Conservation (phyloP, 2,329 filamentous ascomycete genomes). For the Coniochaeta ligniaria region DNA sequence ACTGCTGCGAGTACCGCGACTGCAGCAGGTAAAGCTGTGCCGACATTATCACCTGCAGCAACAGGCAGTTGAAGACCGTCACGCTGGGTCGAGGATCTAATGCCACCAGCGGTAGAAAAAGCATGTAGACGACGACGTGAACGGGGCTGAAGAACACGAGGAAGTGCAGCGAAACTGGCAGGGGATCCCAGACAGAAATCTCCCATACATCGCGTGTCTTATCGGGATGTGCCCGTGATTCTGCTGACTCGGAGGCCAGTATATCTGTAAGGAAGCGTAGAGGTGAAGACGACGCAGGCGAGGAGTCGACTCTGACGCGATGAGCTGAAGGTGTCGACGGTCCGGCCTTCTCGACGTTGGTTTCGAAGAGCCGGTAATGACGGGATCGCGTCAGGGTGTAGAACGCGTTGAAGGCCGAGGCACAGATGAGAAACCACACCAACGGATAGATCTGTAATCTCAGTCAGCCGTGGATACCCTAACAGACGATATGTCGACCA, state of each 20-base stretch:
- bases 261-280: slow-evolving; percentile 65
- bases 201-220: slow-evolving; percentile 88
- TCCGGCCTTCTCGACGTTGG: slow-evolving; percentile 64
- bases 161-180: slow-evolving; percentile 72
- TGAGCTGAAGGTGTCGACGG: slow-evolving; percentile 76
- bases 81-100: slow-evolving; percentile 78
- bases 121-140: slow-evolving; percentile 83
- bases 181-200: slow-evolving; percentile 85
- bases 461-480: neutral
- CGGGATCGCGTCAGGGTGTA: slow-evolving; percentile 78
- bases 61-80: slow-evolving; percentile 75
- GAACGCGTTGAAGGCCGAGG: slow-evolving; percentile 69
- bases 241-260: slow-evolving; percentile 62
- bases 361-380: slow-evolving; percentile 87
- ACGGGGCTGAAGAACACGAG: slow-evolving; percentile 91
- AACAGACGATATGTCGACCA: slow-evolving; percentile 11
- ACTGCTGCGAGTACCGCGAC: slow-evolving; percentile 71
- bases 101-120: slow-evolving; percentile 72
- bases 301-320: slow-evolving; percentile 82
- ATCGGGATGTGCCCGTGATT: slow-evolving; percentile 78
- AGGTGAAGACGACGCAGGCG: slow-evolving; percentile 70
- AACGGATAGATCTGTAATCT: slow-evolving; percentile 54
- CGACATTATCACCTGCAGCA: slow-evolving; percentile 69
- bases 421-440: slow-evolving; percentile 58
- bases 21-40: slow-evolving; percentile 69